Percentiles rank a stretch among this genome's conserved stretches.
These are phyloP conservation scores for Onygenales sp. DNA, from an alignment of 2,329 filamentous ascomycete species.

Conservation along the genomic window DNA sequence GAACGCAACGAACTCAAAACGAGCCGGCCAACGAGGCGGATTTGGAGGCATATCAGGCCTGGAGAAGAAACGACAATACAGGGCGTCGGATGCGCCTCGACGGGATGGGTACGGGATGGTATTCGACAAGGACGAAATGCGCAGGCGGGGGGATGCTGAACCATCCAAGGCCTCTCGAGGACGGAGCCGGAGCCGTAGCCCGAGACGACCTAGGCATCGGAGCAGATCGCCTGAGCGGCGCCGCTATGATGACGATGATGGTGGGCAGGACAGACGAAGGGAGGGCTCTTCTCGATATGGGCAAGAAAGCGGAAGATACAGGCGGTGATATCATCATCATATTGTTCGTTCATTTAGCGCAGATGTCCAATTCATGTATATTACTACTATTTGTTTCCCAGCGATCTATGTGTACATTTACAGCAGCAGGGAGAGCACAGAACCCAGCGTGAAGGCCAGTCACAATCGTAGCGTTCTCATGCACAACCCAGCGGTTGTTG, in stretches of 20 bases:
- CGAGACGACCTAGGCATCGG: slow-evolving; percentile 25
- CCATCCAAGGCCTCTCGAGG: background rate
- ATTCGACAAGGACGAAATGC: slow-evolving; percentile 64
- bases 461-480: no score
- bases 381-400: no score
- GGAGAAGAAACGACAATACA: slow-evolving; percentile 85
- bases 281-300: slow-evolving; percentile 16
- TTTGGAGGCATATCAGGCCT: slow-evolving; percentile 85
- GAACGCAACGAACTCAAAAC: slow-evolving; percentile 72
- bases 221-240: slow-evolving; percentile 18
- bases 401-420: no score
- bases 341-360: background rate
- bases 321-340: slow-evolving; percentile 1
- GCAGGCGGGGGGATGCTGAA: slow-evolving; percentile 30
- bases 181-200: slow-evolving; percentile 35
- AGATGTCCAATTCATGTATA: no score
- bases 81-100: slow-evolving; percentile 49
- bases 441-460: no score
- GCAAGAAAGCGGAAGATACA: slow-evolving; percentile 14
- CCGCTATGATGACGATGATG: slow-evolving; percentile 26
- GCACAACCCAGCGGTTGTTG: no score
- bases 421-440: no score
- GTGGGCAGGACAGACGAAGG: slow-evolving; percentile 5
- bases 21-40: slow-evolving; percentile 58
- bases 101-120: slow-evolving; percentile 63